Conservation (phyloP, 768 basidiomycete genomes). For the Hirschioporus abietinus region DNA sequence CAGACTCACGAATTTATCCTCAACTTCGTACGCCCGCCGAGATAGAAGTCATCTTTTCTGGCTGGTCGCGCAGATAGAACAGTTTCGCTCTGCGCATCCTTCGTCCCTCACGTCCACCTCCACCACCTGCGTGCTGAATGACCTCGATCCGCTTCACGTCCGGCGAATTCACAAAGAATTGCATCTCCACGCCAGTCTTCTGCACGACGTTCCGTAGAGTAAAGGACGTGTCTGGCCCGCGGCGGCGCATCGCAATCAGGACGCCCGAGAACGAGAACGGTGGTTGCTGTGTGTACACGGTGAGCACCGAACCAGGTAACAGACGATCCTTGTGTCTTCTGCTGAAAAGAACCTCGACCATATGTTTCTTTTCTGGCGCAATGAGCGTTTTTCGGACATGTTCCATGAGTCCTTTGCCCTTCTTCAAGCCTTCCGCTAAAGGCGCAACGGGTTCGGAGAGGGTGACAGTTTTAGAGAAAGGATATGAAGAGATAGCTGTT, state of each 20-base stretch:
- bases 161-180: slow-evolving; percentile 82
- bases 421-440: slow-evolving; percentile 41
- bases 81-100: slow-evolving; percentile 74
- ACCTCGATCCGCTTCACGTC: slow-evolving; percentile 85
- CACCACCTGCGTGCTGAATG: slow-evolving; percentile 50
- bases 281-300: slow-evolving; percentile 69
- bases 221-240: slow-evolving; percentile 86
- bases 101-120: slow-evolving; percentile 37
- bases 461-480: slow-evolving; percentile 69
- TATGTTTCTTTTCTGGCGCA: slow-evolving; percentile 60
- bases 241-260: slow-evolving; percentile 73
- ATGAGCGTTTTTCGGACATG: slow-evolving; percentile 62
- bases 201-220: slow-evolving; percentile 86
- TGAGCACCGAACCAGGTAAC: slow-evolving; percentile 80
- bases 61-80: slow-evolving; percentile 76
- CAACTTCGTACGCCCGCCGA: slow-evolving; percentile 40
- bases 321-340: slow-evolving; percentile 63
- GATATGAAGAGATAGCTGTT: slow-evolving; percentile 36
- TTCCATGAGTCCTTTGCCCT: slow-evolving; percentile 77
- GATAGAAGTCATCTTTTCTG: slow-evolving; percentile 80
- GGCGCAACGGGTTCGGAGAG: slow-evolving; percentile 39
- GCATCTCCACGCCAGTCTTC: slow-evolving; percentile 90
- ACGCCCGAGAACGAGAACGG: slow-evolving; percentile 87
- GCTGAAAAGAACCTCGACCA: slow-evolving; percentile 68
- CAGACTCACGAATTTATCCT: not conserved